Base-by-base conservation (phyloP, 352 stramenopile species). In the Blastocystis hominis region DNA sequence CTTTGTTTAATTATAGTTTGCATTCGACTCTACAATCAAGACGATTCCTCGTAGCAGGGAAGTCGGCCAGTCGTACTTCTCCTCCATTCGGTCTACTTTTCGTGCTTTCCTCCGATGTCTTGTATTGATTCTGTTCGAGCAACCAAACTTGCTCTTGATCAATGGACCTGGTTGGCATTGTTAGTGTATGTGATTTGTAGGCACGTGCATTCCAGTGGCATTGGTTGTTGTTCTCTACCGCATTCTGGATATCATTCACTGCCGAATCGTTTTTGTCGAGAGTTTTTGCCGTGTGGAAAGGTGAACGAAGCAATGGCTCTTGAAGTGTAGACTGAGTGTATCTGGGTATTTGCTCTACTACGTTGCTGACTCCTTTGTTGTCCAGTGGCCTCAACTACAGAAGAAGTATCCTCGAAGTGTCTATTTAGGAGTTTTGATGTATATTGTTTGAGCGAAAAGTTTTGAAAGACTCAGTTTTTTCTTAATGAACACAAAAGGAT, bases 341-440 rank as follows among this genome's bases (percentile, higher is more conserved):
- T 95, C 94, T 1, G 94, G 94, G 38, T 95, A 95, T 79, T 76
- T 98, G 38, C 91, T 97, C 17, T 98, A 97, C 91, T 94, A 93
- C 61, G 90, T 97, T 53, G 94, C 92, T 0, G 95, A 98, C 90
- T 91, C 95, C 75, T 98, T 97, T 89, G 91, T 97, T 3, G 93
- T 97, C 24, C 94, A 97, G 90, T 98, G 95, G 95, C 92, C 93
- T 75, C 91, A 95, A 88, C 89, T 97, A 70, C 92, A 95, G 70
- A 53, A 86, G 50, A 91, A 93, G 86, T 97, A 96, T 91, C 92
- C 92, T 15, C 89, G 90, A 46, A 92, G 92, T 17, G 93, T 91
- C 50, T 94, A 95, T 84, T 89, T 96, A 17, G 94, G 94, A 55
- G 62, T 84, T 84, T 42, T 84, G 5, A 34, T 84, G 50, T 84